A percentile compares a stretch with the other conserved stretches of the same genome.
Evolutionary conservation across 2,329 filamentous ascomycete genomes (phyloP).

Genomic region (Malbranchea zuffiana): DNA sequence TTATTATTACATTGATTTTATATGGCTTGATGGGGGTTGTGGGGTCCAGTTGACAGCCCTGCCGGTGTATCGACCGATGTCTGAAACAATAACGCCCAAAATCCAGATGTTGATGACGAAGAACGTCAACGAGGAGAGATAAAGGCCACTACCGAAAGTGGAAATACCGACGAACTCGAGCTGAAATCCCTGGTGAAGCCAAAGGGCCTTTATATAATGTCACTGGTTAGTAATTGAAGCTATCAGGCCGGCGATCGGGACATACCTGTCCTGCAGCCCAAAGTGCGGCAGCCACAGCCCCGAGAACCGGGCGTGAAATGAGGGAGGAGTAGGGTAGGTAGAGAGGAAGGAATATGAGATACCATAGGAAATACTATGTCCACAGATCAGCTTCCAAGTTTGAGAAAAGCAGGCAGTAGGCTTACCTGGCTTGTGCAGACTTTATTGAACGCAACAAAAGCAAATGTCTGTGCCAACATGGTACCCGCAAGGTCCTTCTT

Average conservation of each 20-base stretch:
- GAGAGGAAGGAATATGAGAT: constrained; percentile 83
- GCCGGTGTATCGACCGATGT: constrained; percentile 36
- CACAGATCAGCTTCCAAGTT: constrained; percentile 4
- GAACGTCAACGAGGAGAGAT: constrained; percentile 62
- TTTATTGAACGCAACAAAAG: constrained; percentile 97
- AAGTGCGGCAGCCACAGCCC: constrained; percentile 52
- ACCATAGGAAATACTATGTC: constrained; percentile 90
- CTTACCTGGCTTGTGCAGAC: constrained; percentile 93
- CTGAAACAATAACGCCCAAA: constrained; percentile 64
- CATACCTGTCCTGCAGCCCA: constrained; percentile 64
- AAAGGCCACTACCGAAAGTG: constrained; percentile 78
- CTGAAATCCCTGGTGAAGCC: constrained; percentile 63
- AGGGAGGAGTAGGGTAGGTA: constrained; percentile 76
- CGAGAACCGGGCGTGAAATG: constrained; percentile 48
- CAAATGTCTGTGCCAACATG: constrained; percentile 92
- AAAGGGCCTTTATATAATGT: constrained; percentile 41
- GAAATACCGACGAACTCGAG: constrained; percentile 72
- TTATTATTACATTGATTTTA: too few relatives aligned
- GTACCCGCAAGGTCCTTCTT: constrained; percentile 71
- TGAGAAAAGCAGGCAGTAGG: constrained; percentile 7
- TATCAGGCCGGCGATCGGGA: constrained; percentile 6
- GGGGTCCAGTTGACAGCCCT: constrained; percentile 11
- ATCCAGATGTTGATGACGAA: constrained; percentile 84
- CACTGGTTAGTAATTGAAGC: neutral
- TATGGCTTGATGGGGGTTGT: too few relatives aligned